These are phyloP conservation scores for Sextonia rubra DNA, from an alignment of 164 flowering plant genomes.

Conservation along the genomic window DNA sequence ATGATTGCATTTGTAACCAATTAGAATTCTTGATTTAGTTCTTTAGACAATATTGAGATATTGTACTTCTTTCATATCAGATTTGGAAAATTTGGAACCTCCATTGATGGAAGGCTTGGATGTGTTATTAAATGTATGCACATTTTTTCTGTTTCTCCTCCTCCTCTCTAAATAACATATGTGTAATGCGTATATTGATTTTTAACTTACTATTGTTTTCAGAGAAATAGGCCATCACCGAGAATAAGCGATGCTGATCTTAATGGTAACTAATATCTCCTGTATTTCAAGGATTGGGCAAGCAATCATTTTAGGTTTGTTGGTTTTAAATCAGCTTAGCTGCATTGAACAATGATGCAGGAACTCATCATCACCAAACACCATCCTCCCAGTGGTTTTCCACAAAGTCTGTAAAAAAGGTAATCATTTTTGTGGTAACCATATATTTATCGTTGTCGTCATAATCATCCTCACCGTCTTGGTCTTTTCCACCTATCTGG, in stretches of 20 bases:
- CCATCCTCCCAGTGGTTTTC: slow-evolving; percentile 72
- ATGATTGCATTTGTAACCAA: neutral
- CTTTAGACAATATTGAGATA: neutral
- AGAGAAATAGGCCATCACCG: slow-evolving; percentile 52
- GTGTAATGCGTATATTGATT: neutral
- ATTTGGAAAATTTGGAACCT: slow-evolving; percentile 28
- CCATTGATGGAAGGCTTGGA: slow-evolving; percentile 78
- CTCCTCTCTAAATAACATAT: neutral
- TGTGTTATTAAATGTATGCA: slow-evolving; percentile 55
- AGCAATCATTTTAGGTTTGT: slow-evolving; percentile 1
- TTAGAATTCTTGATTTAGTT: neutral
- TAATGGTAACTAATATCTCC: slow-evolving; percentile 36
- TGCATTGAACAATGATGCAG: slow-evolving; percentile 30
- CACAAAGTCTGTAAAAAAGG: slow-evolving; percentile 79
- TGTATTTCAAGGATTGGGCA: neutral
- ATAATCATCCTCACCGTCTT: no score
- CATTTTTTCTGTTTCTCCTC: neutral
- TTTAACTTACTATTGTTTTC: slow-evolving; percentile 7
- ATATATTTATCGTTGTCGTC: neutral
- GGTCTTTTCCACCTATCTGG: no score
- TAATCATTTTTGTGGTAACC: slow-evolving; percentile 10
- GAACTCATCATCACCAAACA: slow-evolving; percentile 34
- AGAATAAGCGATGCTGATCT: slow-evolving; percentile 41
- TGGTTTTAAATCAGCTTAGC: slow-evolving; percentile 5
- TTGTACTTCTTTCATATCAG: slow-evolving; percentile 14